Percentiles rank a stretch among this genome's conserved stretches.
Conservation (phyloP, 371 early-diverging fungal species). For the Furculomyces boomerangus region DNA sequence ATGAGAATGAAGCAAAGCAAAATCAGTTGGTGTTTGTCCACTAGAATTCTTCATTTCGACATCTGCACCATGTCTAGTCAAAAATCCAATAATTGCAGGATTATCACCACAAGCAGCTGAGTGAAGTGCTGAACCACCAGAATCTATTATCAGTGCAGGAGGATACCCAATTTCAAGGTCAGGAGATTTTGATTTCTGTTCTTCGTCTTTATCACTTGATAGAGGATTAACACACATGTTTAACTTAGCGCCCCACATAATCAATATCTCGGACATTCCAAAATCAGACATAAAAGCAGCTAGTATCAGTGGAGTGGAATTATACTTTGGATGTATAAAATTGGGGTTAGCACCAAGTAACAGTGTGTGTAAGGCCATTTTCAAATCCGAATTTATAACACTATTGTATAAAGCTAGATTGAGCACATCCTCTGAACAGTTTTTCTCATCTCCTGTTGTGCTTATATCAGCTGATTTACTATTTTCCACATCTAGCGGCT, state of each 20-base stretch:
- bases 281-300: constrained; percentile 37
- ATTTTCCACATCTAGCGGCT: not conserved
- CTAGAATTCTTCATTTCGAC: constrained; percentile 36
- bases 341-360: constrained; percentile 62
- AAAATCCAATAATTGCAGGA: constrained; percentile 33
- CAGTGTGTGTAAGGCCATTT: constrained; percentile 34
- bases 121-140: constrained; percentile 61
- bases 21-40: constrained; percentile 36
- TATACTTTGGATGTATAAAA: constrained; percentile 24
- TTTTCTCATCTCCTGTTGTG: constrained; percentile 15
- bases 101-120: constrained; percentile 51
- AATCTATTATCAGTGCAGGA: constrained; percentile 10
- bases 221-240: constrained; percentile 7
- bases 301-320: constrained; percentile 37
- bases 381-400: constrained; percentile 31
- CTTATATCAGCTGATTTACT: constrained; percentile 10
- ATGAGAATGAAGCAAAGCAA: constrained; percentile 40
- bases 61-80: constrained; percentile 49
- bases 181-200: not conserved
- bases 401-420: constrained; percentile 40
- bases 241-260: constrained; percentile 38
- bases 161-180: not conserved
- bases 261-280: constrained; percentile 30
- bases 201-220: not conserved
- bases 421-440: too few species aligned